Evolutionary conservation across 2,329 filamentous ascomycete genomes (phyloP), one percentile per base, ranked within the genome.

Genomic region (Pseudopyricularia cyperi): DNA sequence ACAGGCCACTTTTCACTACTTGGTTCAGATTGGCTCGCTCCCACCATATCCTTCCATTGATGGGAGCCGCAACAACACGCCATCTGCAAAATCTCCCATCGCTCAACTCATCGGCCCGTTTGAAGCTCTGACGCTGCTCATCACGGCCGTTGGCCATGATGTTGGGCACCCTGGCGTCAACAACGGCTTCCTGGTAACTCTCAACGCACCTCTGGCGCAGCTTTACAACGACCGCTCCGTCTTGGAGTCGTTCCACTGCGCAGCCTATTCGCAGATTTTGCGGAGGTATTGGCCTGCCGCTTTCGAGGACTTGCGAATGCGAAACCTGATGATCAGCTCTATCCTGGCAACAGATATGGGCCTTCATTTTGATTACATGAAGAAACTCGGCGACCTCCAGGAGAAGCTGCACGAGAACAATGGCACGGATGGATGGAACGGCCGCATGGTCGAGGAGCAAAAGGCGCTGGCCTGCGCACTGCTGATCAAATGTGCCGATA

Each of bases 281-380:
- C 85, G 91, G 49, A 81, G 89, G 48, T 84, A 97, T 65, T 98
- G 93, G 93, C 89, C 90, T 0, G 74, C 79, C 3, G 85, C 85
- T 2, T 94, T 94, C 59, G 76, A 84, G 56, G 84, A 93, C 60
- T 75, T 76, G 47, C 82, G 82, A 53, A 87, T 97, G 77, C 83
- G 91, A 52, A 86, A 84, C 58, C 72, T 95, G 7, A 93, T 97
- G 84, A 97, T 96, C 60, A 95, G 89, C 65, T 93, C 89, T n/a
- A 97, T 98, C 54, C 72, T 98, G 24, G 89, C 93, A 3, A 98
- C 93, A 0, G 93, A 98, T 62, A 98, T 98, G 93, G 89, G 89
- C 7, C 70, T 95, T 7, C 93, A 98, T 67, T 95, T 95, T 60
- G 89, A 94, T 61, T 98, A 96, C 66, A 97, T 97, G 89, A 83